Conservation (phyloP, 345 rosid genomes). For the Garcia nutans region DNA sequence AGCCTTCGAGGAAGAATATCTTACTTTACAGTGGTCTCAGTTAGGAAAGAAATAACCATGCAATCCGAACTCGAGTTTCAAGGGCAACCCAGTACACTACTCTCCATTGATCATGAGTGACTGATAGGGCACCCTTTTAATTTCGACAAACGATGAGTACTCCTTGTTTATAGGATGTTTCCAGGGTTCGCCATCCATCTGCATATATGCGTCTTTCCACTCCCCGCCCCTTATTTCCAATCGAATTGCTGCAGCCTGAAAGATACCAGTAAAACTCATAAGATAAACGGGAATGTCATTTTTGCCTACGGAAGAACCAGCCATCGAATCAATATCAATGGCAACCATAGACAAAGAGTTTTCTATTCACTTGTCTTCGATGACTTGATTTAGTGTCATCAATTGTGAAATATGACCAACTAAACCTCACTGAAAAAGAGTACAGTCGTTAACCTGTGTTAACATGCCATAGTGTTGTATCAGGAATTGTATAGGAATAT, state of each 20-base stretch:
- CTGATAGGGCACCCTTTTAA: constrained; percentile 70
- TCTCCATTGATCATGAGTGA: constrained; percentile 71
- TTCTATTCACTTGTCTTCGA: too few relatives aligned
- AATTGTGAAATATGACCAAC: background rate
- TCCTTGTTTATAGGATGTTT: constrained; percentile 75
- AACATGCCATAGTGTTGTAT: background rate
- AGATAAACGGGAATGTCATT: background rate
- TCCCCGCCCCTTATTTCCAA: constrained; percentile 88
- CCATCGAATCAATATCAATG: background rate
- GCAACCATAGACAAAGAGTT: too few relatives aligned
- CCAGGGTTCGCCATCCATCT: constrained; percentile 99
- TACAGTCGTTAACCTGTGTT: background rate
- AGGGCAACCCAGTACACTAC: constrained; percentile 4
- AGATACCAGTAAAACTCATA: background rate
- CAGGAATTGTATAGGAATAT: too few relatives aligned
- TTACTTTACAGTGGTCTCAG: background rate
- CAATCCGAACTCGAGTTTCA: background rate
- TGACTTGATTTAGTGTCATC: background rate
- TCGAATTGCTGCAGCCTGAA: constrained; percentile 84
- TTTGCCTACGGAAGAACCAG: background rate
- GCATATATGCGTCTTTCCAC: constrained; percentile 84
- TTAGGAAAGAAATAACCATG: background rate
- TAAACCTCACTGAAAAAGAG: background rate
- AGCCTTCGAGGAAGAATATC: background rate
- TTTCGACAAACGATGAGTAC: constrained; percentile 70